Conservation (phyloP, 2,329 filamentous ascomycete species). For the Orbilia oligospora region DNA sequence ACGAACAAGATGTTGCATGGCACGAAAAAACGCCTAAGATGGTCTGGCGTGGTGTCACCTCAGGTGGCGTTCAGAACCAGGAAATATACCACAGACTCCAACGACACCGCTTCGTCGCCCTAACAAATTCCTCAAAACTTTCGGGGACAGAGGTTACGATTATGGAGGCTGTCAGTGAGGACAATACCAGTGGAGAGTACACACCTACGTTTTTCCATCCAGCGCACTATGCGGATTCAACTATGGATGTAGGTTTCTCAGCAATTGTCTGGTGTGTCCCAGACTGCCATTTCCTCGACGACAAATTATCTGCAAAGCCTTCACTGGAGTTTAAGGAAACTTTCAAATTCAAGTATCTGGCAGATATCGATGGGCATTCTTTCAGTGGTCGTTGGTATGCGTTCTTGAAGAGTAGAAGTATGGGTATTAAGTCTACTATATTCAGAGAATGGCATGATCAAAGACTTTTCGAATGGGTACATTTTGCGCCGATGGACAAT, state of each 20-base stretch:
- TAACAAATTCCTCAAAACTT: slow-evolving; percentile 78
- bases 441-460: slow-evolving; percentile 86
- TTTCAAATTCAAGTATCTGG: slow-evolving; percentile 76
- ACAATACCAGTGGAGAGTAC: slow-evolving; percentile 65
- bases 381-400: slow-evolving; percentile 79
- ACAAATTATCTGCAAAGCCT: slow-evolving; percentile 66
- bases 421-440: slow-evolving; percentile 83
- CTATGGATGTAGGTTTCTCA: slow-evolving; percentile 68
- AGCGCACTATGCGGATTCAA: slow-evolving; percentile 65
- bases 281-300: slow-evolving; percentile 70
- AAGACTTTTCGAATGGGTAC: slow-evolving; percentile 81
- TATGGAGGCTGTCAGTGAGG: slow-evolving; percentile 65
- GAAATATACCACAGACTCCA: slow-evolving; percentile 81
- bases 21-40: slow-evolving; percentile 72
- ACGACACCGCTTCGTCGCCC: slow-evolving; percentile 80
- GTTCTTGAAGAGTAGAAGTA: slow-evolving; percentile 77
- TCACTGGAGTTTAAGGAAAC: slow-evolving; percentile 67
- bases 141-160: slow-evolving; percentile 69
- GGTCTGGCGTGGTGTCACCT: slow-evolving; percentile 77
- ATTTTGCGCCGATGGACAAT: slow-evolving; percentile 85
- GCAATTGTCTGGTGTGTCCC: slow-evolving; percentile 70
- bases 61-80: slow-evolving; percentile 74
- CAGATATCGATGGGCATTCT: slow-evolving; percentile 82
- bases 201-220: slow-evolving; percentile 66
- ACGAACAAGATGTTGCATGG: slow-evolving; percentile 73